Evolutionary conservation across 2,329 filamentous ascomycete species (phyloP), one percentile per base, ranked within the genome.

Genomic region (Pestalotiopsis sp.): DNA sequence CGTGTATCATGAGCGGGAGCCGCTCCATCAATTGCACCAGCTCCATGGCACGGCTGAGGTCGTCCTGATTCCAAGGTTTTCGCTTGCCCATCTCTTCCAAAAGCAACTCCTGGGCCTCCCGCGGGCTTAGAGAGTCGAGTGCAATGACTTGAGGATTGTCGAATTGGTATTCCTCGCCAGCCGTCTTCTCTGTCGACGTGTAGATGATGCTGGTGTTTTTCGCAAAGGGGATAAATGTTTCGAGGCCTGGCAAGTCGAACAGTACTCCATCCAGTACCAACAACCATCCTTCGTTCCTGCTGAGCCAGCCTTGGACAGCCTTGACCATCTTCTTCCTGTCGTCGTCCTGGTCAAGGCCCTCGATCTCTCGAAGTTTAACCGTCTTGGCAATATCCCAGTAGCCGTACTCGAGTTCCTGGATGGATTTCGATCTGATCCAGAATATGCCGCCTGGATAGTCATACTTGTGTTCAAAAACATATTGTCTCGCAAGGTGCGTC

Each of bases 1-100:
- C 87, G 72, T 92, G 90, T 23, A 93, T 90, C 71, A 91, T 91
- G 6, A 92, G 80, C 0, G 91, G 91, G 14, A 93, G 80, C 67
- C 88, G 86, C 25, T 89, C 89, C 80, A 92, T 89, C 60, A 90
- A 78, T 58, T 86, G 83, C 1, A 92, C 90, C 17, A 93, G 75
- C 69, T 91, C 86, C n/a, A 82, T 83, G 0, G 90, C 89, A 68
- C 88, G 86, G 45, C 79, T 81, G 9, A 83, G 76, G 71, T 92
- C 89, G 40, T 88, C 85, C 12, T 82, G 78, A 0, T 82, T 86
- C 75, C 80, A 84, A 0, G 90, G 87, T 68, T 84, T 80, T 69
- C 81, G 86, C 73, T 89, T 90, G 12, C 86, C 87, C 69, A 92
- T 83, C 72, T 92, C 90, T 13, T 87, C 84, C 59, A 91, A 85